These are phyloP conservation scores for Mrakia gelida DNA, from an alignment of 768 basidiomycete genomes.

Conservation along the genomic window DNA sequence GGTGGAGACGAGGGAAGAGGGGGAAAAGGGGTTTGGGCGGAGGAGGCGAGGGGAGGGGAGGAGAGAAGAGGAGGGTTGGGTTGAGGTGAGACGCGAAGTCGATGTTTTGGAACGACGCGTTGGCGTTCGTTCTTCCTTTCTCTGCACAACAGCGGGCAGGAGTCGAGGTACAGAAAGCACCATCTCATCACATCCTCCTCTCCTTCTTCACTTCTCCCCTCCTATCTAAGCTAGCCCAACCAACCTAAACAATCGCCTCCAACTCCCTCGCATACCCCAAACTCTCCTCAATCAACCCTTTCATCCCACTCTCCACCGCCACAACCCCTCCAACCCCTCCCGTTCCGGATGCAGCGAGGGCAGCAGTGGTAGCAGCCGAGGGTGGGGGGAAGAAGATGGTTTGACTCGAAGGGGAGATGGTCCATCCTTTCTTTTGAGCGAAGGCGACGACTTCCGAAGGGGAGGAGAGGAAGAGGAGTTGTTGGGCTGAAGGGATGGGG, in stretches of 20 bases:
- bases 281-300: slow-evolving; percentile 43
- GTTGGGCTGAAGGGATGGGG: slow-evolving; percentile 82
- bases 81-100: no score
- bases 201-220: not conserved
- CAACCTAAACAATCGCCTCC: slow-evolving; percentile 45
- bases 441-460: slow-evolving; percentile 77
- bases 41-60: no score
- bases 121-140: no score
- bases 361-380: slow-evolving; percentile 32
- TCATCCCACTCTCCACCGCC: slow-evolving; percentile 38
- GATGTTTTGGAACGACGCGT: no score
- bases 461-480: slow-evolving; percentile 82
- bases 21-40: no score
- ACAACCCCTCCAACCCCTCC: slow-evolving; percentile 35
- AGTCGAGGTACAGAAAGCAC: no score
- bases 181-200: not conserved
- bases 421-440: slow-evolving; percentile 67
- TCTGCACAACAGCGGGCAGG: no score
- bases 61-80: no score
- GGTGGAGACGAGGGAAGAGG: no score
- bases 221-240: no score
- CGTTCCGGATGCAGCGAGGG: slow-evolving; percentile 33
- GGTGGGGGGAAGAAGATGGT: slow-evolving; percentile 66
- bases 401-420: slow-evolving; percentile 60
- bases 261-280: slow-evolving; percentile 44